Evolutionary conservation across 2,329 filamentous ascomycete genomes (phyloP).

Genomic region (Claviceps cyperi): DNA sequence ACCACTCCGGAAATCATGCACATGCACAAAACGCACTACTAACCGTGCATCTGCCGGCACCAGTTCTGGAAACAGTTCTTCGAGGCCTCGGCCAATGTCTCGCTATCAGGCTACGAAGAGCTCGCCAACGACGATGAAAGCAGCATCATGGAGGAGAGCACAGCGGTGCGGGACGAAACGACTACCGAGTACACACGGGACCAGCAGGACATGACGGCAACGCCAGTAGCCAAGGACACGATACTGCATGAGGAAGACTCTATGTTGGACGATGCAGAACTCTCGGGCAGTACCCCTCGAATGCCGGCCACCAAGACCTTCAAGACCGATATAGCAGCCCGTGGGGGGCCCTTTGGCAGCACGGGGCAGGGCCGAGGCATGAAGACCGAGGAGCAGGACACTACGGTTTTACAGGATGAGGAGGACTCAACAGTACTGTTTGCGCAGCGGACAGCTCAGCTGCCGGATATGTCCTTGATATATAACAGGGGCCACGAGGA

Average conservation of each 20-base stretch:
- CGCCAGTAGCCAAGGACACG: conserved; percentile 19
- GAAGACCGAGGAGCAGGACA: conserved; percentile 30
- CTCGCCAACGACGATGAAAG: conserved; percentile 52
- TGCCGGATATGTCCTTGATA: conserved; percentile 51
- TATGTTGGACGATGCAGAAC: conserved; percentile 47
- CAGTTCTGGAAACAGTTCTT: conserved; percentile 99
- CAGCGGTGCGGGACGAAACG: conserved; percentile 41
- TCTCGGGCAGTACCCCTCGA: conserved; percentile 55
- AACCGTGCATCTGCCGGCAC: no score
- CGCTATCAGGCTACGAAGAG: conserved; percentile 87
- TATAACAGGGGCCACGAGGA: conserved; percentile 28
- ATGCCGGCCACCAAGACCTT: conserved; percentile 36
- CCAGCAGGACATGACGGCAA: conserved; percentile 24
- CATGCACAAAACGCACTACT: background rate
- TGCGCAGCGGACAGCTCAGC: conserved; percentile 36
- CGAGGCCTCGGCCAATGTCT: conserved; percentile 94
- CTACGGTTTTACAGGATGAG: conserved; percentile 21
- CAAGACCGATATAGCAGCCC: conserved; percentile 43
- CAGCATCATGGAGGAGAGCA: conserved; percentile 34
- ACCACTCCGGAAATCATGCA: background rate
- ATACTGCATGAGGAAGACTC: conserved; percentile 42
- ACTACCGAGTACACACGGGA: conserved; percentile 32
- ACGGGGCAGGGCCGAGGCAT: conserved; percentile 20
- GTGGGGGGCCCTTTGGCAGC: conserved; percentile 64
- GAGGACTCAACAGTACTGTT: conserved; percentile 35